These are phyloP conservation scores for Vitis hybrid DNA, from an alignment of 177 flowering plant species.

Conservation along the genomic window DNA sequence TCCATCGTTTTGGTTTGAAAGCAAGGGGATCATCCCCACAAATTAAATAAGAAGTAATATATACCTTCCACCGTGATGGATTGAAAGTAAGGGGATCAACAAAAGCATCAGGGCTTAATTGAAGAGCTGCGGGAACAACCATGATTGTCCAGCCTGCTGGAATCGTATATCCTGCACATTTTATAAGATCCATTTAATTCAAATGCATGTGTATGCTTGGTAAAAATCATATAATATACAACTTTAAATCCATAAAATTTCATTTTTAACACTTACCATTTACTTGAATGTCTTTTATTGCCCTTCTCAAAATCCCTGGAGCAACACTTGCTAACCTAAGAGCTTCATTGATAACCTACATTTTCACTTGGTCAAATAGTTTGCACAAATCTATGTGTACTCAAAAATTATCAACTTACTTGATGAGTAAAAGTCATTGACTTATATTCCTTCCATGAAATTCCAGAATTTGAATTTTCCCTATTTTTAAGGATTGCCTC, in stretches of 20 bases:
- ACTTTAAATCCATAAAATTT: too few relatives aligned
- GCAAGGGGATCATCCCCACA: too few relatives aligned
- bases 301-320: conserved; percentile 25
- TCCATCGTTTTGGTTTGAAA: too few relatives aligned
- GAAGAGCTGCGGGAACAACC: conserved; percentile 24
- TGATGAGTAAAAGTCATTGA: conserved; percentile 44
- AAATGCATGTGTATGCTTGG: too few relatives aligned
- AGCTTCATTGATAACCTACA: conserved; percentile 44
- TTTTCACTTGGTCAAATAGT: background rate
- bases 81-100: conserved; percentile 31
- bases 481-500: conserved; percentile 26
- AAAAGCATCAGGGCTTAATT: conserved; percentile 20
- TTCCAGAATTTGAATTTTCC: conserved; percentile 12
- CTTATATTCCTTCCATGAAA: conserved; percentile 47
- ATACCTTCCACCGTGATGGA: conserved; percentile 43
- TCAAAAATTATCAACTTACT: conserved; percentile 11
- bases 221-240: too few relatives aligned
- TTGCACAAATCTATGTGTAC: background rate
- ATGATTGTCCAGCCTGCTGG: conserved; percentile 35
- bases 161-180: conserved; percentile 33
- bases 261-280: conserved; percentile 25
- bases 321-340: conserved; percentile 34
- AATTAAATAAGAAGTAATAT: too few relatives aligned
- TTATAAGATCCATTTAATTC: too few relatives aligned
- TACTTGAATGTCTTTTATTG: conserved; percentile 31